These are phyloP conservation scores for Rhizoctonia solani DNA, from an alignment of 1,284 basidiomycete species.

Conservation along the genomic window DNA sequence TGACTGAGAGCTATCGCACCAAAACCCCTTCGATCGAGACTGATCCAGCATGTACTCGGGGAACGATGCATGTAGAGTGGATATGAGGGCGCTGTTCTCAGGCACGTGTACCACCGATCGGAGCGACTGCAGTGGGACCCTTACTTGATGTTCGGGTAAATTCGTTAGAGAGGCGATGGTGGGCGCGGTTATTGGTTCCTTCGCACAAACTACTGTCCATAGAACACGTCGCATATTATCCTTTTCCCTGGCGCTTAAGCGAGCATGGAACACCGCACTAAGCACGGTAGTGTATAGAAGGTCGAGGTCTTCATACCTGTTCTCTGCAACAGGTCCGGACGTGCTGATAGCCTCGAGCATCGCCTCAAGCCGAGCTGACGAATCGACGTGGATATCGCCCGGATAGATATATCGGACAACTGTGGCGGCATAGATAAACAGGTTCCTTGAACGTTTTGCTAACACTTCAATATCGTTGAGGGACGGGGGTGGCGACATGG, in stretches of 20 bases:
- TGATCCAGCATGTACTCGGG: background rate
- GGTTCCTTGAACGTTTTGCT: background rate
- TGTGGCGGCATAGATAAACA: conserved; percentile 9
- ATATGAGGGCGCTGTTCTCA: conserved; percentile 83
- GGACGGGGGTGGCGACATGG: background rate
- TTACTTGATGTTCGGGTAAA: background rate
- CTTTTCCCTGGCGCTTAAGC: background rate
- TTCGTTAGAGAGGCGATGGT: background rate
- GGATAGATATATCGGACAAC: background rate
- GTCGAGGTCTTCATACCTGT: conserved; percentile 8
- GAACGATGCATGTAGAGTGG: background rate
- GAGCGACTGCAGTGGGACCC: background rate
- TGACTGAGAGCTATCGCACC: background rate
- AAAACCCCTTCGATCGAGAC: background rate
- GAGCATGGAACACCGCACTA: background rate
- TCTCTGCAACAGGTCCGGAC: background rate
- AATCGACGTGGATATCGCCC: background rate
- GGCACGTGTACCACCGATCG: conserved; percentile 71
- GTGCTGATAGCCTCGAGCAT: background rate
- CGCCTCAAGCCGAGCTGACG: background rate
- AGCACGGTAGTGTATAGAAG: background rate
- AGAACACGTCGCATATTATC: background rate
- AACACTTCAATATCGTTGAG: background rate
- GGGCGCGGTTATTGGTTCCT: background rate
- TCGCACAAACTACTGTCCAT: conserved; percentile 8